phyloP scores from a whole-genome alignment of 768 basidiomycete genomes.

The Kockovaella imperatae region DNA sequence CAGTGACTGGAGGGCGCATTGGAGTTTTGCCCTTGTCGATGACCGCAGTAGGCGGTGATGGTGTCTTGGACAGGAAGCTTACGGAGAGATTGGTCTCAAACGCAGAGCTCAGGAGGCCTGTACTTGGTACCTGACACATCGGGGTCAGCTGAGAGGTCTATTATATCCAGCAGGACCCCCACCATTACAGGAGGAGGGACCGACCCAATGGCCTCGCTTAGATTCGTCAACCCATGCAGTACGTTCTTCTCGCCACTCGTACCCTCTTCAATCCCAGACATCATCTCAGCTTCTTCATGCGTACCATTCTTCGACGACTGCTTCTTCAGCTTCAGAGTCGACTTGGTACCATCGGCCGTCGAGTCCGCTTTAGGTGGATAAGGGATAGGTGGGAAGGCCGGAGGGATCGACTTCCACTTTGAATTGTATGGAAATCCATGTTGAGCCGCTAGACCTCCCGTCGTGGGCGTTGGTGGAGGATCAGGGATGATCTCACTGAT shows the following conservation, averaged over 20 bases:
- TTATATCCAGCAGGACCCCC: not conserved
- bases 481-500: too few relatives aligned
- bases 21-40: too few relatives aligned
- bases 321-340: not conserved
- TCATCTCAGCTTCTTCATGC: not conserved
- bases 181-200: not conserved
- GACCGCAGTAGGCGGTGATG: slow-evolving; percentile 1
- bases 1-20: too few relatives aligned
- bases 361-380: not conserved
- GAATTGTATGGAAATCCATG: slow-evolving; percentile 2
- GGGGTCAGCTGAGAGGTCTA: not conserved
- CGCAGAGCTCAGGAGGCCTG: slow-evolving; percentile 4
- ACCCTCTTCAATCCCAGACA: slow-evolving; percentile 7
- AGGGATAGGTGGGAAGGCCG: slow-evolving; percentile 3
- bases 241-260: too few relatives aligned
- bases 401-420: not conserved
- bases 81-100: slow-evolving; percentile 4
- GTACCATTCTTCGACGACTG: not conserved
- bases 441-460: too few relatives aligned
- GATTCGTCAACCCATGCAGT: too few relatives aligned
- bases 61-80: slow-evolving; percentile 1
- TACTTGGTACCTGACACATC: not conserved
- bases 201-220: too few relatives aligned
- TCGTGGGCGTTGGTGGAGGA: not conserved
- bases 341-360: not conserved